These are phyloP conservation scores for Mycotypha africana DNA, from an alignment of 371 early-diverging fungal genomes.

Conservation along the genomic window DNA sequence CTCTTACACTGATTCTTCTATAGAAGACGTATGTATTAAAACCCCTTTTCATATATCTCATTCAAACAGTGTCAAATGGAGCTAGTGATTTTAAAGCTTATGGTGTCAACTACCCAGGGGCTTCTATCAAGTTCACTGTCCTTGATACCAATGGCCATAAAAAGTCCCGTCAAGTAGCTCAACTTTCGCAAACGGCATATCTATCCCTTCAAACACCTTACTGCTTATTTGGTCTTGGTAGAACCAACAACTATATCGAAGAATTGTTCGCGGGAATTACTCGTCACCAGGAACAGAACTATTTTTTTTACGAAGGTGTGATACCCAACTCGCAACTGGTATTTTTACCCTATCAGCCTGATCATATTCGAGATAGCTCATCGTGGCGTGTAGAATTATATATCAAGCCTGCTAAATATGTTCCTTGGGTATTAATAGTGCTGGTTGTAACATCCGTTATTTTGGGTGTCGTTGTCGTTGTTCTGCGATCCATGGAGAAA, in stretches of 20 bases:
- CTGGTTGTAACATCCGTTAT: constrained; percentile 59
- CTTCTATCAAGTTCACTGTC: constrained; percentile 81
- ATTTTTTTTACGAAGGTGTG: constrained; percentile 69
- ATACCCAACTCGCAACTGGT: constrained; percentile 92
- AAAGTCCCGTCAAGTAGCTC: constrained; percentile 76
- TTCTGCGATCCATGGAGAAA: constrained; percentile 73
- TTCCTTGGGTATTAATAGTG: constrained; percentile 70
- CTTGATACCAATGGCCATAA: constrained; percentile 73
- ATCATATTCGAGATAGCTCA: constrained; percentile 40
- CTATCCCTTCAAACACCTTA: constrained; percentile 77
- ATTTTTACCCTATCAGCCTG: constrained; percentile 77
- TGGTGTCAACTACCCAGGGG: constrained; percentile 79
- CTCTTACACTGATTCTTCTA: background rate
- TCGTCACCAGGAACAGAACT: constrained; percentile 54
- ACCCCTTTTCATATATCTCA: no score
- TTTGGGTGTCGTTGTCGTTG: constrained; percentile 64
- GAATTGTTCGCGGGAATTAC: constrained; percentile 84
- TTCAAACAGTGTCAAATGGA: constrained; percentile 73
- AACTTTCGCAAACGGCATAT: constrained; percentile 77
- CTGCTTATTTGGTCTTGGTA: constrained; percentile 79
- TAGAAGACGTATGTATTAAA: background rate
- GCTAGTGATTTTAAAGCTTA: constrained; percentile 65
- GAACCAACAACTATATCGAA: constrained; percentile 94
- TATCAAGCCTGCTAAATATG: constrained; percentile 78
- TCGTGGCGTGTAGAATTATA: constrained; percentile 84